phyloP scores from a whole-genome alignment of 1,284 basidiomycete genomes.

The Rhizopogon parksii region DNA sequence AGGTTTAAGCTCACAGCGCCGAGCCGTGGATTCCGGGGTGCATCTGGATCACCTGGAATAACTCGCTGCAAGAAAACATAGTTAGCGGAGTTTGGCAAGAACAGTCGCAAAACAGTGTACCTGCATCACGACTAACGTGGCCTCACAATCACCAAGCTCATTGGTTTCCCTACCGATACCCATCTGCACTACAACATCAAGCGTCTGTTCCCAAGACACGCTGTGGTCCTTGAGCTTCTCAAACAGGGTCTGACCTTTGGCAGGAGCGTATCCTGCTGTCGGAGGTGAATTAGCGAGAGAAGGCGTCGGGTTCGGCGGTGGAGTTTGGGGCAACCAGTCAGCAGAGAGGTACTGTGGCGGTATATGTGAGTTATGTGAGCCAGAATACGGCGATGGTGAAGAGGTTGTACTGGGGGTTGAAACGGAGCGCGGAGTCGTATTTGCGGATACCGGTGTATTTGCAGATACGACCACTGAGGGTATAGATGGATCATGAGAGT shows the following conservation, averaged over 20 bases:
- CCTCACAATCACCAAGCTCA: constrained; percentile 47
- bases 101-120: constrained; percentile 20
- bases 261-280: constrained; percentile 27
- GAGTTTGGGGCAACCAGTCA: constrained; percentile 19
- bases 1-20: constrained; percentile 67
- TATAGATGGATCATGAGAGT: constrained; percentile 16
- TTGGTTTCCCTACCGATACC: constrained; percentile 42
- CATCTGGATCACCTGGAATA: constrained; percentile 43
- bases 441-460: constrained; percentile 14
- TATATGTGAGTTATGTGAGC: constrained; percentile 5
- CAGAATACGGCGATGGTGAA: constrained; percentile 13
- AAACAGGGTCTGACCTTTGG: constrained; percentile 53
- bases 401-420: constrained; percentile 17
- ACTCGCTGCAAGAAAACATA: constrained; percentile 32
- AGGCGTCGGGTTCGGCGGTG: constrained; percentile 3
- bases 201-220: constrained; percentile 49
- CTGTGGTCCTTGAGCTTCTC: constrained; percentile 53
- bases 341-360: constrained; percentile 20
- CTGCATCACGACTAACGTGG: constrained; percentile 65
- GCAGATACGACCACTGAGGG: constrained; percentile 32
- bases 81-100: neutral
- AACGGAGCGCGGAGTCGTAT: constrained; percentile 6
- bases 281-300: constrained; percentile 10
- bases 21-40: constrained; percentile 50
- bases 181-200: constrained; percentile 57